Conservation (phyloP, 192 early-diverging fungal genomes). For the Entrophospora sp. region DNA sequence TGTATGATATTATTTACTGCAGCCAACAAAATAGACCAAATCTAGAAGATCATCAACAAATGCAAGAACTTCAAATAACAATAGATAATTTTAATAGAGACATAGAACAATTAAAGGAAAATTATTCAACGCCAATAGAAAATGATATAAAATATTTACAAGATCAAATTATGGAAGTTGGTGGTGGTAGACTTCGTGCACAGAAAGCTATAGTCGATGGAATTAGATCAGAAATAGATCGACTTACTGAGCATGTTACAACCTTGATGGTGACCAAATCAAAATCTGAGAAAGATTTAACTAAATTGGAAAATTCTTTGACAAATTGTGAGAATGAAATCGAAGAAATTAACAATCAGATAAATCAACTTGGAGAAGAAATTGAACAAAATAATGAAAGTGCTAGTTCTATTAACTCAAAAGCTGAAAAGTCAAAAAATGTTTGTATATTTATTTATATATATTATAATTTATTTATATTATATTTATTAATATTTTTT, state of each 20-base stretch:
- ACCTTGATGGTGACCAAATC: slow-evolving; percentile 65
- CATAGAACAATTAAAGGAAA: slow-evolving; percentile 44
- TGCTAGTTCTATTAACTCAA: slow-evolving; percentile 35
- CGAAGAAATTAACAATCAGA: slow-evolving; percentile 52
- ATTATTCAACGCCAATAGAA: slow-evolving; percentile 56
- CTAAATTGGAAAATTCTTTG: slow-evolving; percentile 58
- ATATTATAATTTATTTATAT: background rate
- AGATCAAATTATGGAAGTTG: slow-evolving; percentile 83
- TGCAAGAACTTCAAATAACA: slow-evolving; percentile 39
- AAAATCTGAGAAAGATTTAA: slow-evolving; percentile 65
- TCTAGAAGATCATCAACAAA: slow-evolving; percentile 41
- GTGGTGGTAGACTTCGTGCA: slow-evolving; percentile 75
- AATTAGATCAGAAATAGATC: slow-evolving; percentile 67
- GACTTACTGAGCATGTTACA: slow-evolving; percentile 56
- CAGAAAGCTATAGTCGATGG: slow-evolving; percentile 83
- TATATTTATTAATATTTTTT: background rate
- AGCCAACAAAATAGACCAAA: slow-evolving; percentile 43
- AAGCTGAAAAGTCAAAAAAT: slow-evolving; percentile 34
- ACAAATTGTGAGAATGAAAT: slow-evolving; percentile 55
- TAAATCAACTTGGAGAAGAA: slow-evolving; percentile 50
- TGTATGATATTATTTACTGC: background rate
- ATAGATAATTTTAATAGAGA: slow-evolving; percentile 37
- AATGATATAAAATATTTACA: slow-evolving; percentile 73
- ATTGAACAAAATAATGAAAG: slow-evolving; percentile 46
- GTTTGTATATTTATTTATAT: slow-evolving; percentile 20